A percentile compares a stretch with the other conserved stretches of the same genome.
phyloP scores from a whole-genome alignment of 169 alveolate species.

The Babesia caballi region DNA sequence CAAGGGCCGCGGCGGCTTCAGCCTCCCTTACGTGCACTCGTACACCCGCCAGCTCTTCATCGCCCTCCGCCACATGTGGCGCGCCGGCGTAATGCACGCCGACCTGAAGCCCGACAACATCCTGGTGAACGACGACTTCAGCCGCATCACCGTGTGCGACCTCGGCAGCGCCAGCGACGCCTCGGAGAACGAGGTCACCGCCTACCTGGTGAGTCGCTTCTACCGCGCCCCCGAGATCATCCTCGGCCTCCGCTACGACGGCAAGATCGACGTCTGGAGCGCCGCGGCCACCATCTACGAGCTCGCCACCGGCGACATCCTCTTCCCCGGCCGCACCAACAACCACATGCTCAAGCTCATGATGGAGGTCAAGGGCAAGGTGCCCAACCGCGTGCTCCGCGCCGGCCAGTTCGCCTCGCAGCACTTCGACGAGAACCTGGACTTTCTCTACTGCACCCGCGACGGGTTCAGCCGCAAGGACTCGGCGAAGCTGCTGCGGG shows the following conservation, averaged over 20 bases:
- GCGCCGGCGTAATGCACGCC: slow-evolving; percentile 82
- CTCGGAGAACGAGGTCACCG: slow-evolving; percentile 87
- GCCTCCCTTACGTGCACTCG: slow-evolving; percentile 77
- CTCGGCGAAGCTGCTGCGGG: slow-evolving; percentile 72
- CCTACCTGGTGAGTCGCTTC: slow-evolving; percentile 91
- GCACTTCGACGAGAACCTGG: slow-evolving; percentile 82
- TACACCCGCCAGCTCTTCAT: slow-evolving; percentile 81
- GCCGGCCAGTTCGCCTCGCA: slow-evolving; percentile 82
- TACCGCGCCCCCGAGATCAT: slow-evolving; percentile 99
- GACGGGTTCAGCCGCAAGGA: slow-evolving; percentile 82
- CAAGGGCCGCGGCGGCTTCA: slow-evolving; percentile 77
- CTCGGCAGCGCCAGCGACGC: slow-evolving; percentile 92
- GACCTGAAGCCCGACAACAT: slow-evolving; percentile 95
- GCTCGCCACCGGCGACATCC: slow-evolving; percentile 93
- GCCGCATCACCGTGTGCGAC: slow-evolving; percentile 91
- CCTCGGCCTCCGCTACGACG: slow-evolving; percentile 89
- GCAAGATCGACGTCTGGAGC: slow-evolving; percentile 94
- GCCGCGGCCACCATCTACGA: slow-evolving; percentile 95
- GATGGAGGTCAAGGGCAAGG: slow-evolving; percentile 92
- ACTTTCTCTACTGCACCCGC: slow-evolving; percentile 71
- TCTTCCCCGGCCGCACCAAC: slow-evolving; percentile 93
- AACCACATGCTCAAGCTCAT: slow-evolving; percentile 94
- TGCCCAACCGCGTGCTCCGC: slow-evolving; percentile 87
- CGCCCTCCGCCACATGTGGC: slow-evolving; percentile 80
- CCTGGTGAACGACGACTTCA: slow-evolving; percentile 82